Conservation (phyloP, 495 filamentous ascomycete genomes). For the Xylaria scruposa region DNA sequence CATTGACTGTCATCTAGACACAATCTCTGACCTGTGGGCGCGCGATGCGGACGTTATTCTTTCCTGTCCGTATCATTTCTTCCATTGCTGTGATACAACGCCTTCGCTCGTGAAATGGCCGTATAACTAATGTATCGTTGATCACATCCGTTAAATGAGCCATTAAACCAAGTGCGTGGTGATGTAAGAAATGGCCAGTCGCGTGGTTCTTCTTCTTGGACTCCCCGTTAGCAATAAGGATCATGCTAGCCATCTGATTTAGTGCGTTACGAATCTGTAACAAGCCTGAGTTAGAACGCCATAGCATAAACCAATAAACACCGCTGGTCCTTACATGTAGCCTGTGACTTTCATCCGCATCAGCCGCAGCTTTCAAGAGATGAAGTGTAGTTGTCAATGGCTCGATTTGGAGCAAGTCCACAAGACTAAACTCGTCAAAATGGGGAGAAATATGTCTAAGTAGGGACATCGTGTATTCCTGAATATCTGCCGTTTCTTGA, state of each 20-base stretch:
- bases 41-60: constrained; percentile 72
- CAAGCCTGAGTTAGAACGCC: constrained; percentile 20
- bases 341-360: constrained; percentile 67
- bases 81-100: constrained; percentile 82
- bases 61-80: constrained; percentile 81
- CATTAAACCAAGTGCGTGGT: constrained; percentile 87
- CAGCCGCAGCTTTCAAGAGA: constrained; percentile 81
- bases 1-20: constrained; percentile 12
- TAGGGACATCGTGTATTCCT: constrained; percentile 70
- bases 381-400: constrained; percentile 78
- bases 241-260: constrained; percentile 68
- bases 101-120: constrained; percentile 68
- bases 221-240: constrained; percentile 57
- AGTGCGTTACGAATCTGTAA: constrained; percentile 67
- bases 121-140: constrained; percentile 67
- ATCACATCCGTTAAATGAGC: constrained; percentile 80
- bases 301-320: constrained; percentile 19
- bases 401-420: constrained; percentile 74
- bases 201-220: constrained; percentile 57
- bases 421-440: constrained; percentile 69
- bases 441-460: constrained; percentile 69
- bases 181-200: constrained; percentile 81
- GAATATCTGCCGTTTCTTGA: constrained; percentile 71
- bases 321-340: constrained; percentile 45
- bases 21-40: constrained; percentile 74